phyloP scores from a whole-genome alignment of 257 asterid species.

The Buddleja alternifolia region DNA sequence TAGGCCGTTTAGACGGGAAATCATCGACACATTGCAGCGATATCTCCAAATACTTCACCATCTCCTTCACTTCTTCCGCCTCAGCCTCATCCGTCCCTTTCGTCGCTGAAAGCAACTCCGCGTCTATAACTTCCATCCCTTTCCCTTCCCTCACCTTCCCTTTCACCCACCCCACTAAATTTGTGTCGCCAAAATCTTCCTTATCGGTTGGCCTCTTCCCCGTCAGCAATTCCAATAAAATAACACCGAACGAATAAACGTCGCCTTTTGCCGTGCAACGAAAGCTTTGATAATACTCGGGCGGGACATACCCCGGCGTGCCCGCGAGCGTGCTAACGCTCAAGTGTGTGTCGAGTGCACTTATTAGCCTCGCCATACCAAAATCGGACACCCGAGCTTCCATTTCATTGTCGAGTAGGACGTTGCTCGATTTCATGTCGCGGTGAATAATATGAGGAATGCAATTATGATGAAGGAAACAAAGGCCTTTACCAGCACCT shows the following conservation, averaged over 20 bases:
- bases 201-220: slow-evolving; percentile 95
- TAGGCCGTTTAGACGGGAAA: slow-evolving; percentile 90
- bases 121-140: slow-evolving; percentile 84
- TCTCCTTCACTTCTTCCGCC: slow-evolving; percentile 80
- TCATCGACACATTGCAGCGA: slow-evolving; percentile 88
- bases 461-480: slow-evolving; percentile 97
- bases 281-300: slow-evolving; percentile 94
- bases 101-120: slow-evolving; percentile 45
- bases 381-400: slow-evolving; percentile 90
- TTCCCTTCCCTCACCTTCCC: slow-evolving; percentile 88
- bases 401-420: slow-evolving; percentile 73
- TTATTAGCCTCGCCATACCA: slow-evolving; percentile 93
- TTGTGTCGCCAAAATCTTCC: slow-evolving; percentile 95
- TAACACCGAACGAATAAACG: slow-evolving; percentile 87
- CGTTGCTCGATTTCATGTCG: slow-evolving; percentile 95
- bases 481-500: slow-evolving; percentile 91
- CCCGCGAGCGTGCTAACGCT: slow-evolving; percentile 94
- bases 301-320: slow-evolving; percentile 95
- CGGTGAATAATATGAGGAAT: slow-evolving; percentile 94
- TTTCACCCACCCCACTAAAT: slow-evolving; percentile 94
- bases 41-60: slow-evolving; percentile 82
- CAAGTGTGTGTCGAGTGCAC: slow-evolving; percentile 86
- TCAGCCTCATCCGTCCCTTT: slow-evolving; percentile 68
- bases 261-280: slow-evolving; percentile 95
- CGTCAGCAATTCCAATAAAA: slow-evolving; percentile 74